Evolutionary conservation across 306 rosid species (phyloP), one percentile per base, ranked within the genome.

Genomic region (Ochetophila trinervis): DNA sequence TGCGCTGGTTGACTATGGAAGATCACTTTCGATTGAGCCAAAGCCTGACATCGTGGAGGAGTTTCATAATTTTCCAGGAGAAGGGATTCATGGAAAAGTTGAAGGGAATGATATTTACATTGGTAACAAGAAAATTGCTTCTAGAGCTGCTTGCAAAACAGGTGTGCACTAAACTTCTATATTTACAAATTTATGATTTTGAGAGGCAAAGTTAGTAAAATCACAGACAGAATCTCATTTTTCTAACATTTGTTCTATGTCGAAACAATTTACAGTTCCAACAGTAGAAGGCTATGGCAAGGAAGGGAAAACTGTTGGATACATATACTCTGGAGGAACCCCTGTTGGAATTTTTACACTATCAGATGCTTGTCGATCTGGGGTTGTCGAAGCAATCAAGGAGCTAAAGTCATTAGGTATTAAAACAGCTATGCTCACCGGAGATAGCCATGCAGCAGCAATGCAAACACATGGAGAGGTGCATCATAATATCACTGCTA

Each of bases 371-470:
- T 94, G 99, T 59, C 87, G 99, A 23, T 72, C 88, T 2, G 97
- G 99, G 14, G 95, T 74, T 20, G 65, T 45, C 42, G 91, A 90
- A 56, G 97, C 99, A 47, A 73, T 90, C 32, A 74, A 47, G 53
- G 76, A 82, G 84, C 80, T 94, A 27, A 83, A 80, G 80, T 76
- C 54, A 50, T 48, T 90, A 64, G 94, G 96, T 18, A 90, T 94
- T 67, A 85, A 78, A 82, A 86, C 95, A 0, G 83, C 90, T 44
- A 88, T 94, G 97, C 96, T 94, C 63, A 90, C 99, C 0, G 99
- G 99, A 56, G 99, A 94, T 51, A 67, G 86, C 69, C 78, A 81
- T 32, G 87, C 84, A 63, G 86, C 96, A 30, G 96, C 97, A 18
- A 70, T 77, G 85, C 87, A 90, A 70, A 81, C 85, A 53, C 89